Evolutionary conservation across 345 rosid species (phyloP), one percentile per base, ranked within the genome.

Genomic region (Citrus sinensis): DNA sequence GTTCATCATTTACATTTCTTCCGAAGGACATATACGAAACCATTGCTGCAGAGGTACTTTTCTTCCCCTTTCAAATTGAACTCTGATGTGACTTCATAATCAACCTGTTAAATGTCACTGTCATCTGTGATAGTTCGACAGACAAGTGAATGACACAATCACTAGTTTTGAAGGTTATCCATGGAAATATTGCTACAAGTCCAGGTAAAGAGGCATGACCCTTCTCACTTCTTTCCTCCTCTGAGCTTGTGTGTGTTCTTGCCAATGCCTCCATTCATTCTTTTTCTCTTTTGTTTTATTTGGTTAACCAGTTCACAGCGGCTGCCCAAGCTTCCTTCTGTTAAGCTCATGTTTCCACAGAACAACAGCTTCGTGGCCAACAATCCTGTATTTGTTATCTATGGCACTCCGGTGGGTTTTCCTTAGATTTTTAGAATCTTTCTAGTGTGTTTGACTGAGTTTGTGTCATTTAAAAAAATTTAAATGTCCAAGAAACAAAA

Each of bases 1-100:
- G 98, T 73, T 80, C 97, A 61, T 95, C 98, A 1, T 95, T 95
- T 84, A 90, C 98, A n/a, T 88, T 77, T 80, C 90, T 95, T 77
- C 97, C 98, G 0, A 35, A 81, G 72, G 89, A 73, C 11, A 83
- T 89, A 60, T 94, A 82, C 77, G 80, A 87, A 66, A 83, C 72
- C 70, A 77, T 93, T 81, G 84, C 90, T 54, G 14, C 80, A 30
- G 97, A 94, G 98, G 95, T 92, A 81, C 19, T 40, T 46, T 74
- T 42, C 42, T 75, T 17, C 22, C 11, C 7, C 34, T 24, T 61
- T 61, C 40, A 25, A 13, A 2, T 27, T 66, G 40, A 66, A 37
- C 30, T 76, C 10, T 78, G 3, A 29, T 37, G 20, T 70, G 10
- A 56, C 40, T 35, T 27, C 29, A 74, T 56, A 58, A 46, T 70